Percentiles rank a stretch among this genome's conserved stretches.
Conservation (phyloP, 805 yeast species). For the Nakazawaea ambrosiae region DNA sequence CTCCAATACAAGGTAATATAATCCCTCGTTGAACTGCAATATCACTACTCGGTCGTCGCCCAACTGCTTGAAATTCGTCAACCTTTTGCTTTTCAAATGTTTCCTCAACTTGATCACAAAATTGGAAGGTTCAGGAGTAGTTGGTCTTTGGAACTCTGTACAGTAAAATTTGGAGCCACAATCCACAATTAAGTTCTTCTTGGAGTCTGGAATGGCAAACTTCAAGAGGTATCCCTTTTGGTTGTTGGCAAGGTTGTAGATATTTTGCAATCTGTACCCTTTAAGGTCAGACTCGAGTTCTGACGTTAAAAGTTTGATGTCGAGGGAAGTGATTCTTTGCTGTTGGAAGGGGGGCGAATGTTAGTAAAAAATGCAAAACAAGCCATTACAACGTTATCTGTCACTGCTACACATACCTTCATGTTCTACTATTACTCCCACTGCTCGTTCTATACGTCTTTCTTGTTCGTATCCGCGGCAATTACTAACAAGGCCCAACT, state of each 20-base stretch:
- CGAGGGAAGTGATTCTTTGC: slow-evolving; percentile 85
- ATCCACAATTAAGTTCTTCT: slow-evolving; percentile 68
- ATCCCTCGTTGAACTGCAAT: slow-evolving; percentile 77
- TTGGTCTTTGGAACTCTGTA: slow-evolving; percentile 76
- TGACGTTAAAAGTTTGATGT: slow-evolving; percentile 59
- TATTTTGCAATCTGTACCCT: slow-evolving; percentile 72
- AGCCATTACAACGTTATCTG: no score
- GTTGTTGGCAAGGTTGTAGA: slow-evolving; percentile 72
- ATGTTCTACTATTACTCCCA: no score
- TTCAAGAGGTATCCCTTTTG: slow-evolving; percentile 69
- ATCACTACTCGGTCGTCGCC: slow-evolving; percentile 80
- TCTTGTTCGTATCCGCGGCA: no score
- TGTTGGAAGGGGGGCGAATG: no score
- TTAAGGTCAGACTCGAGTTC: slow-evolving; percentile 56
- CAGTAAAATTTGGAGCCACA: slow-evolving; percentile 78
- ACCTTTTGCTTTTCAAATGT: slow-evolving; percentile 73
- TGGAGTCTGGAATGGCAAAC: slow-evolving; percentile 79
- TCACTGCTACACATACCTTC: slow-evolving; percentile 4
- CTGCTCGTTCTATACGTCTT: no score
- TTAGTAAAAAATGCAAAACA: no score
- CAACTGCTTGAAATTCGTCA: slow-evolving; percentile 67
- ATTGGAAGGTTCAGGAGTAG: slow-evolving; percentile 75
- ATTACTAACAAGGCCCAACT: no score
- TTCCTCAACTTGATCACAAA: slow-evolving; percentile 84
- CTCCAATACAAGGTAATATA: slow-evolving; percentile 72